A percentile compares a stretch with the other conserved stretches of the same genome.
These are phyloP conservation scores for Coccomyxa sp. DNA, from an alignment of 139 green algal species.

Conservation along the genomic window DNA sequence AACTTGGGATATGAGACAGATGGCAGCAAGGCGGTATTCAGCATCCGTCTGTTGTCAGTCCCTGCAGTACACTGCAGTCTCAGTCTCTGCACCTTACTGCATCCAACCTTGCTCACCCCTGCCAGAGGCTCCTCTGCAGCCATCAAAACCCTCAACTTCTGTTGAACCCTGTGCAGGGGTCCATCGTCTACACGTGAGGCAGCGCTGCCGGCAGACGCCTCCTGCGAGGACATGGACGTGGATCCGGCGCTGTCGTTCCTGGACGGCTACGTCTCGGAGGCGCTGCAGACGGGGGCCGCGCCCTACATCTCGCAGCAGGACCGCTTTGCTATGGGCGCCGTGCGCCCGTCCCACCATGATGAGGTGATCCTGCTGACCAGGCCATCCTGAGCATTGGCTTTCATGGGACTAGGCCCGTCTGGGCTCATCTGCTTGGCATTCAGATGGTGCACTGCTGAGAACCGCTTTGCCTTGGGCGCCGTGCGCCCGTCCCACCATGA, in stretches of 20 bases:
- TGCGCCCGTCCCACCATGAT: constrained; percentile 12
- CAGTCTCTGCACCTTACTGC: too few relatives aligned
- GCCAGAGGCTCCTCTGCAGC: too few relatives aligned
- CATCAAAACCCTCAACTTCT: too few relatives aligned
- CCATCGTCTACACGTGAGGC: constrained; percentile 21
- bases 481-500: constrained; percentile 14
- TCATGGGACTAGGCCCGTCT: too few relatives aligned
- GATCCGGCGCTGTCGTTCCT: constrained; percentile 56
- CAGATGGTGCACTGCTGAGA: constrained; percentile 17
- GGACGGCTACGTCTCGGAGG: constrained; percentile 24
- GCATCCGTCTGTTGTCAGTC: too few relatives aligned
- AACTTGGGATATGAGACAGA: too few relatives aligned
- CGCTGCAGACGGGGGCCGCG: constrained; percentile 41
- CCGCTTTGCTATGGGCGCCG: constrained; percentile 31
- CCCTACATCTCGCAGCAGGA: constrained; percentile 60
- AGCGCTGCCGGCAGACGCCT: constrained; percentile 59
- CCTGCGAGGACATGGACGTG: constrained; percentile 71
- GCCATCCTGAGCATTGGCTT: too few relatives aligned
- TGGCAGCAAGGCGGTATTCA: too few relatives aligned
- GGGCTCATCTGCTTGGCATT: too few relatives aligned
- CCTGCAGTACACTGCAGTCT: too few relatives aligned
- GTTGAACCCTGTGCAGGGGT: constrained; percentile 13
- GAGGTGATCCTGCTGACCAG: too few relatives aligned
- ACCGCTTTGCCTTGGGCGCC: constrained; percentile 37
- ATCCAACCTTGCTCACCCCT: too few relatives aligned